These are phyloP conservation scores for Aureobasidium melanogenum DNA, from an alignment of 2,329 filamentous ascomycete species.

Conservation along the genomic window DNA sequence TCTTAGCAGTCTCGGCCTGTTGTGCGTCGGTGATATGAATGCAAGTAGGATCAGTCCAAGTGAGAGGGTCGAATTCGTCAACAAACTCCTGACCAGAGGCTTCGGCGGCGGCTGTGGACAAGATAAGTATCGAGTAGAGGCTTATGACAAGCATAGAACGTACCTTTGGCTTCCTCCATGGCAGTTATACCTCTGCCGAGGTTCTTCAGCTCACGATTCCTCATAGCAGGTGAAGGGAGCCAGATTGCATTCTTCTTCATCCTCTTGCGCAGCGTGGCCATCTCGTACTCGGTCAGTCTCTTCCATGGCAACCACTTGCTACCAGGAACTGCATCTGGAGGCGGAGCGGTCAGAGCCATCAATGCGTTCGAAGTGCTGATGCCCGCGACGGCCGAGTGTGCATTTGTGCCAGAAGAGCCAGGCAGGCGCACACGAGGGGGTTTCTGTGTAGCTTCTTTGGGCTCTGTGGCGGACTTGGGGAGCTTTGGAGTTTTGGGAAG, in stretches of 20 bases:
- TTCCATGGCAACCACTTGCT: constrained; percentile 56
- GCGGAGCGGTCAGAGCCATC: constrained; percentile 50
- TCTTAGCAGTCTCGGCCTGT: constrained; percentile 23
- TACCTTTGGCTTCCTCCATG: constrained; percentile 30
- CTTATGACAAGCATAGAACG: neutral
- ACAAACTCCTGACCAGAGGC: constrained; percentile 57
- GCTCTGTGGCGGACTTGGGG: constrained; percentile 27
- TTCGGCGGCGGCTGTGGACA: constrained; percentile 51
- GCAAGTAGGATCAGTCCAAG: constrained; percentile 27
- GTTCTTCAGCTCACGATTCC: constrained; percentile 64
- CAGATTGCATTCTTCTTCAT: constrained; percentile 91
- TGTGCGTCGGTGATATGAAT: constrained; percentile 27
- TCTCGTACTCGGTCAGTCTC: constrained; percentile 57
- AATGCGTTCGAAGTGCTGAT: constrained; percentile 56
- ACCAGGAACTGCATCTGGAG: constrained; percentile 49
- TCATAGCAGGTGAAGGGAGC: constrained; percentile 80
- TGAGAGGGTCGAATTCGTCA: constrained; percentile 40
- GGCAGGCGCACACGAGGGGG: constrained; percentile 30
- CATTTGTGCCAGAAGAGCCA: constrained; percentile 43
- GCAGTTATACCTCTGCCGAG: constrained; percentile 49
- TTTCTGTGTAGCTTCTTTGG: constrained; percentile 37
- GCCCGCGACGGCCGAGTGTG: constrained; percentile 44
- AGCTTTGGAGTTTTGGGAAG: constrained; percentile 26
- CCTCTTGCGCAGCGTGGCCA: constrained; percentile 65
- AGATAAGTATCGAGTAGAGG: constrained; percentile 28